Evolutionary conservation across 2,329 filamentous ascomycete genomes (phyloP).

Genomic region (Simplicillium aogashimaense): DNA sequence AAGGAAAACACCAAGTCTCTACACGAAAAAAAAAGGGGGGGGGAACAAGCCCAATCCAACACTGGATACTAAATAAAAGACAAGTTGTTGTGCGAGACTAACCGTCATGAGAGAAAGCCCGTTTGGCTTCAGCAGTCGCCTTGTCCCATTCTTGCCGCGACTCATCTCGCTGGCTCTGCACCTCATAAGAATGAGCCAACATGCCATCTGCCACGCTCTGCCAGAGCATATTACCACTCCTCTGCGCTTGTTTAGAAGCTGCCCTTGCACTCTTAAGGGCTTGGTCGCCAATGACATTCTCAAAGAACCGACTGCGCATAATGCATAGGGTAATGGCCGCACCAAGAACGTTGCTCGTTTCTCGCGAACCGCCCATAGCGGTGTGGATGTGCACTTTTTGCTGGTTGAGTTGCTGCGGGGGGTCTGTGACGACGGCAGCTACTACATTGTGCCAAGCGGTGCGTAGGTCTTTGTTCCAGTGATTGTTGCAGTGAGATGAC

Average conservation of each 20-base stretch:
- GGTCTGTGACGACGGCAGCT: slow-evolving; percentile 55
- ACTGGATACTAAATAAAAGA: slow-evolving; percentile 6
- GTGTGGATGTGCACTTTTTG: slow-evolving; percentile 70
- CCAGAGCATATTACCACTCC: slow-evolving; percentile 65
- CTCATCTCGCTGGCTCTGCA: slow-evolving; percentile 51
- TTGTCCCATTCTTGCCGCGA: slow-evolving; percentile 28
- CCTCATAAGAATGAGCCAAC: slow-evolving; percentile 64
- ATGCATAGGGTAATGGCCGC: slow-evolving; percentile 76
- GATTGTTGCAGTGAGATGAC: slow-evolving; percentile 55
- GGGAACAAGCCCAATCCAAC: slow-evolving; percentile 11
- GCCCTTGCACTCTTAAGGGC: slow-evolving; percentile 67
- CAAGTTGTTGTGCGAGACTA: too few species aligned
- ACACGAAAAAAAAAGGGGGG: slow-evolving; percentile 1
- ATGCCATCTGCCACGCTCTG: slow-evolving; percentile 73
- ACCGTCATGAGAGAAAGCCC: slow-evolving; percentile 23
- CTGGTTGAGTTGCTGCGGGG: slow-evolving; percentile 57
- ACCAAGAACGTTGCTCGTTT: slow-evolving; percentile 65
- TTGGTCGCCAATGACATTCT: slow-evolving; percentile 71
- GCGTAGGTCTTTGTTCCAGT: slow-evolving; percentile 65
- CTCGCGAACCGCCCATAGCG: slow-evolving; percentile 60
- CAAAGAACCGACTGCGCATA: slow-evolving; percentile 77
- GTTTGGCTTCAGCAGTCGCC: slow-evolving; percentile 30
- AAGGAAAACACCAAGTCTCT: slow-evolving; percentile 1
- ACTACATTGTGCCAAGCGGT: slow-evolving; percentile 70
- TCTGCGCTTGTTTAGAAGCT: slow-evolving; percentile 56